A percentile compares a stretch with the other conserved stretches of the same genome.
Evolutionary conservation across 345 rosid species (phyloP).

Genomic region (Erodium maritimum): DNA sequence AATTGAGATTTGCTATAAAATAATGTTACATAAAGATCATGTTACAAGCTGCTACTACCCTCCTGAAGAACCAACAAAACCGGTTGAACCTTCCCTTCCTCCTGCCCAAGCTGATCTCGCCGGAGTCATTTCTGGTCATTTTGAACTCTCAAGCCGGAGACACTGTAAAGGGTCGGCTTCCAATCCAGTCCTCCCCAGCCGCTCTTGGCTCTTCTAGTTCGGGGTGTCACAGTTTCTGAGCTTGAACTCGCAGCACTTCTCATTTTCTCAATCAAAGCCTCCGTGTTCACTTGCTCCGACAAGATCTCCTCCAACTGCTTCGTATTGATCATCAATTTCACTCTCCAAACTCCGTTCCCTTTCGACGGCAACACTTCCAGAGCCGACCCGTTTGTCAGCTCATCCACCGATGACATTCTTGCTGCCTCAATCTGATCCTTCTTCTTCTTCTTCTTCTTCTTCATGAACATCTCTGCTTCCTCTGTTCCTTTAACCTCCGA

Average conservation of each 20-base stretch:
- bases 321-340: conserved; percentile 46
- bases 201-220: conserved; percentile 11
- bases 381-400: conserved; percentile 13
- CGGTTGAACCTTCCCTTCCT: too few relatives aligned
- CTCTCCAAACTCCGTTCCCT: conserved; percentile 62
- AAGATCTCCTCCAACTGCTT: conserved; percentile 58
- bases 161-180: conserved; percentile 18
- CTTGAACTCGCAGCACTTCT: conserved; percentile 45
- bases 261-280: conserved; percentile 60
- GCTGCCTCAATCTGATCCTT: too few relatives aligned
- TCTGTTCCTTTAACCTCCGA: not conserved
- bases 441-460: too few relatives aligned
- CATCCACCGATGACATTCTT: conserved; percentile 12
- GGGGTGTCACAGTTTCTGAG: conserved; percentile 5
- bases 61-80: too few relatives aligned
- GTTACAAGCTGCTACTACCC: not conserved
- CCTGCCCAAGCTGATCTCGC: too few relatives aligned
- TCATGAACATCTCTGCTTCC: too few relatives aligned
- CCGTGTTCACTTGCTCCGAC: conserved; percentile 48
- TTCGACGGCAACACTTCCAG: conserved; percentile 42
- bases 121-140: not conserved
- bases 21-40: not conserved
- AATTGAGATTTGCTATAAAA: too few relatives aligned
- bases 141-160: too few relatives aligned
- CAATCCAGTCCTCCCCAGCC: conserved; percentile 18